Evolutionary conservation across 2,329 filamentous ascomycete species (phyloP), one percentile per base, ranked within the genome.

Genomic region (Colletotrichum gigasporum): DNA sequence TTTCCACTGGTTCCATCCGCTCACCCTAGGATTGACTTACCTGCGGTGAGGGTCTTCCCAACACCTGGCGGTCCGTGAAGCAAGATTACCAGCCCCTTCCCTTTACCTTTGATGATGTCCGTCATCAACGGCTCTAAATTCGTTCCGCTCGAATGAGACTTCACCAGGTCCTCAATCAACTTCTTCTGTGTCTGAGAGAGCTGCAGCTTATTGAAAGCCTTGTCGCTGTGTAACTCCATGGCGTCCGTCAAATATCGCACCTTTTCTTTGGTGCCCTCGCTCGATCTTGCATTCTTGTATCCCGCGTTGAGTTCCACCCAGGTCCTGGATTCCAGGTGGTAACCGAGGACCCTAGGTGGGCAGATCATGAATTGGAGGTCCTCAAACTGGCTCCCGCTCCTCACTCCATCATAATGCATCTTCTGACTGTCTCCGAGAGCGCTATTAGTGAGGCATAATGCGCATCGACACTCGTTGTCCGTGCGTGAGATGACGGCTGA

Each of bases 1-100:
- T 28, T 76, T 71, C 58, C 85, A 85, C 6, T 82, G 82, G 28
- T 77, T 81, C 78, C 82, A 86, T 45, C 73, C 60, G 53, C 85
- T 80, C n/a, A n/a, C n/a, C n/a, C n/a, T n/a, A n/a, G n/a, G 34
- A 4, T 65, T 59, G 9, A 84, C 73, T 14, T 78, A 71, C 42
- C 83, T 80, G 44, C 85, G 73, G 67, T 76, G 81, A 66, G 84
- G 83, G 63, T 82, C 80, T 83, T 84, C 34, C 83, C 83, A 11
- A 81, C 79, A 37, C 83, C 82, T 0, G 83, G 82, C 0, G 75
- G 78, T 16, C 83, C 83, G 2, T 76, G 78, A 2, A 85, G 72
- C 2, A 85, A 74, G 71, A 83, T 78, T 67, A 85, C 82, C 60
- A 83, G 79, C 10, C 82, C 82, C 42, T 72, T 71, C 18, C 60